Evolutionary conservation across 2,329 filamentous ascomycete genomes (phyloP), one percentile per base, ranked within the genome.

Genomic region (Epichloe coenophiala): DNA sequence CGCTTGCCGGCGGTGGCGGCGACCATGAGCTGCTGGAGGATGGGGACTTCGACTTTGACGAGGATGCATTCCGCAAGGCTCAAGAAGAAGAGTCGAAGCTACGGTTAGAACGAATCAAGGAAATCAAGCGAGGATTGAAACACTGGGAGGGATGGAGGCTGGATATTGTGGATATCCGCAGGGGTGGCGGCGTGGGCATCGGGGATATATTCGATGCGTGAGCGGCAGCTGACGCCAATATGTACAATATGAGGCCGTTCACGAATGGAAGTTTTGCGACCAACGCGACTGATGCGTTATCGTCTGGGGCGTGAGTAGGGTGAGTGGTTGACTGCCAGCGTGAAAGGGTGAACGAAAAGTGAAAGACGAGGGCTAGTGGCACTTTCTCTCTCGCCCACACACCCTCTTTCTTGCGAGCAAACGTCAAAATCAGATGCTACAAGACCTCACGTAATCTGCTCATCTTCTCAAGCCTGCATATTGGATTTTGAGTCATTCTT

Each of bases 91-190:
- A 83, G 52, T 71, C 72, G 19, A 76, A 71, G 68, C 74, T 70
- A 58, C 67, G 79, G 42, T 67, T 84, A 38, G 80, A 83, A 69
- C 68, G 80, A 51, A 77, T 84, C 60, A 80, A 77, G 63, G 76
- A 83, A 63, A 69, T 83, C 50, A 84, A 84, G 71, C 67, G 79
- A 51, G 71, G 72, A 1, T 67, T 84, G 48, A 81, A 80, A 69
- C 78, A 80, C 61, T 84, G 80, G 80, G 77, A 83, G 55, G 79
- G 80, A 7, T 84, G 79, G 79, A 72, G 80, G 64, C 65, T 84
- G 59, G 80, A 84, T 60, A 68, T 84, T 58, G 80, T 83, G 5
- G 80, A 84, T 61, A 72, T 69, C 45, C 68, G 78, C 54, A 68
- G 72, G 53, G 76, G 77, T 2, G 77, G 76, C 4, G 75, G 75